phyloP scores from a whole-genome alignment of 2,329 filamentous ascomycete species.

The Myriosclerotinia duriaeana region DNA sequence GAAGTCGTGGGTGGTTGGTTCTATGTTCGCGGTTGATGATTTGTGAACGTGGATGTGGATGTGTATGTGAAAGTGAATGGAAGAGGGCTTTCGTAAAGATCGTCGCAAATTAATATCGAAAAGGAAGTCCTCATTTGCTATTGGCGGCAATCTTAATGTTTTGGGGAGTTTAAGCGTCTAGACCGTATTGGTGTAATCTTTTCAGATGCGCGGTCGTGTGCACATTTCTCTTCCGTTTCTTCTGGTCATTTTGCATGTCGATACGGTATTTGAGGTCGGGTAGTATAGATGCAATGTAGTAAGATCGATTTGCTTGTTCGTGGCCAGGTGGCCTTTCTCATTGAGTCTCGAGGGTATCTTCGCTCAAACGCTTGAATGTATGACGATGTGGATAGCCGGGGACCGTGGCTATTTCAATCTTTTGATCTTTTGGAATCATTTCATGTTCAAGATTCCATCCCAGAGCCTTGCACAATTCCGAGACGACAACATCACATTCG shows the following conservation, averaged over 20 bases:
- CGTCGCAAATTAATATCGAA: too few relatives aligned
- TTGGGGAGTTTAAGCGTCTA: too few relatives aligned
- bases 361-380: slow-evolving; percentile 45
- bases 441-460: slow-evolving; percentile 80
- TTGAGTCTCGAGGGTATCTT: background rate
- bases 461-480: slow-evolving; percentile 78
- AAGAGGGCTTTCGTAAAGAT: too few relatives aligned
- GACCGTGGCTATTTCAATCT: slow-evolving; percentile 54
- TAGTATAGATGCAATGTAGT: background rate
- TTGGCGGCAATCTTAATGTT: too few relatives aligned
- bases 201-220: background rate
- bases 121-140: too few relatives aligned
- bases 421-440: slow-evolving; percentile 72
- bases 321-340: background rate
- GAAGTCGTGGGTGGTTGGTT: too few relatives aligned
- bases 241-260: background rate
- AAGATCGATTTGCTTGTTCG: background rate
- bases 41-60: background rate
- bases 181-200: background rate
- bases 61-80: too few relatives aligned
- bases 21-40: too few relatives aligned
- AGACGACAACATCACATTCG: slow-evolving; percentile 87
- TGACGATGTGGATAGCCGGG: slow-evolving; percentile 50
- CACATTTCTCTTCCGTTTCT: background rate
- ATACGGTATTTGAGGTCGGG: background rate